Conservation (phyloP, 1,284 basidiomycete genomes). For the Porphyrellus sp. region DNA sequence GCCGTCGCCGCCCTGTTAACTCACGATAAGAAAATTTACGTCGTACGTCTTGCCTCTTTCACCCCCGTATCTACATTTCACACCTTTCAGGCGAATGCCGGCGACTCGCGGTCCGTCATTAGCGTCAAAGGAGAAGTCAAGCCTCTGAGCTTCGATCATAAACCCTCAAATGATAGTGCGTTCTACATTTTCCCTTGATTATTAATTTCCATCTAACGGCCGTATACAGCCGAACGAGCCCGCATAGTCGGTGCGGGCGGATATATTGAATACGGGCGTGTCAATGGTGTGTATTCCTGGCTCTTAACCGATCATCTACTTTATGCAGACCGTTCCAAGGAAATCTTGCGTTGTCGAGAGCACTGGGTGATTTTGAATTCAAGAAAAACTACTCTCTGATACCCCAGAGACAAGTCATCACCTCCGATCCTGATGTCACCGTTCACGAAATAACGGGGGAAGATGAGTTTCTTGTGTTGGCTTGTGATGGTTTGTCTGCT, state of each 20-base stretch:
- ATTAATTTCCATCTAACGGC: background rate
- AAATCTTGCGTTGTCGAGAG: constrained; percentile 93
- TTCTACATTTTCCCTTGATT: constrained; percentile 3
- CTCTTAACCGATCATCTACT: background rate
- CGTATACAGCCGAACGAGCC: constrained; percentile 67
- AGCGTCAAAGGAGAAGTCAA: constrained; percentile 83
- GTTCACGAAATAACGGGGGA: constrained; percentile 80
- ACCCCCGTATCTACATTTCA: background rate
- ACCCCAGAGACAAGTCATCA: constrained; percentile 94
- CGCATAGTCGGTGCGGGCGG: constrained; percentile 94
- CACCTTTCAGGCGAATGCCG: constrained; percentile 83
- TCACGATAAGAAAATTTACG: constrained; percentile 73
- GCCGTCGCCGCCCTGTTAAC: constrained; percentile 89
- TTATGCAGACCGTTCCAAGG: constrained; percentile 47
- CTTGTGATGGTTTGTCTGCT: constrained; percentile 82
- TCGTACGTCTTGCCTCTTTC: constrained; percentile 45
- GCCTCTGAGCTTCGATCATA: constrained; percentile 92
- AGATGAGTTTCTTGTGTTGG: constrained; percentile 94
- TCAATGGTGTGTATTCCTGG: constrained; percentile 71
- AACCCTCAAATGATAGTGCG: constrained; percentile 85
- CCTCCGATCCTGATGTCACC: constrained; percentile 90
- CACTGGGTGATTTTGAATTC: constrained; percentile 98
- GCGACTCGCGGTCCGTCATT: constrained; percentile 94
- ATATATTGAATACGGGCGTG: constrained; percentile 95
- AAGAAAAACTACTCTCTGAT: constrained; percentile 86